phyloP scores from a whole-genome alignment of 495 filamentous ascomycete species.

The Trichoderma reesei region DNA sequence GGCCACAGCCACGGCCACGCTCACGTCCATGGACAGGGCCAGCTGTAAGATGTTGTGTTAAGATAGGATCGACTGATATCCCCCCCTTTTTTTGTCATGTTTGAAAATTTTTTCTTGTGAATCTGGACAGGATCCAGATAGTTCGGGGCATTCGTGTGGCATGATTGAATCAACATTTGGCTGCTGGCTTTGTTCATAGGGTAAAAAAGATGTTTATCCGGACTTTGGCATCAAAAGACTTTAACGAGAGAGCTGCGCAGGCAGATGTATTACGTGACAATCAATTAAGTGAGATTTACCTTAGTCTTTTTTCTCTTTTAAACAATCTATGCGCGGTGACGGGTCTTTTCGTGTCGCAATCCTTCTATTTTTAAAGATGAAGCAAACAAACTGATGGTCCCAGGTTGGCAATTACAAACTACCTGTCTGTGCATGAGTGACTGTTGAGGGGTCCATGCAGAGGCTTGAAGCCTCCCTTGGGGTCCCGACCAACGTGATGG shows the following conservation, averaged over 20 bases:
- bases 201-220: constrained; percentile 7
- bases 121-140: constrained; percentile 8
- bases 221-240: constrained; percentile 6
- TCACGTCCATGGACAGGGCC: constrained; percentile 3
- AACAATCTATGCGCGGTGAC: not conserved
- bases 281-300: constrained; percentile 7
- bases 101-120: not conserved
- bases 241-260: constrained; percentile 4
- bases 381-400: too few species aligned
- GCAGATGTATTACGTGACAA: constrained; percentile 5
- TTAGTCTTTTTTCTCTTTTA: too few species aligned
- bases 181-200: constrained; percentile 9
- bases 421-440: too few species aligned
- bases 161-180: constrained; percentile 9
- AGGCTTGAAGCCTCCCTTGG: too few species aligned
- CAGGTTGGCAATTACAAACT: too few species aligned
- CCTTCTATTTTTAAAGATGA: too few species aligned
- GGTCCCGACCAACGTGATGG: too few species aligned
- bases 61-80: not conserved
- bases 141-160: constrained; percentile 2
- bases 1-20: constrained; percentile 4
- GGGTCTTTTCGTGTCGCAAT: too few species aligned
- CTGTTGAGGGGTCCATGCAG: too few species aligned
- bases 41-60: not conserved
- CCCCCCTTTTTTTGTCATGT: not conserved